A percentile compares a stretch with the other conserved stretches of the same genome.
These are phyloP conservation scores for Coemansia sp. DNA, from an alignment of 192 early-diverging fungal species.

Conservation along the genomic window DNA sequence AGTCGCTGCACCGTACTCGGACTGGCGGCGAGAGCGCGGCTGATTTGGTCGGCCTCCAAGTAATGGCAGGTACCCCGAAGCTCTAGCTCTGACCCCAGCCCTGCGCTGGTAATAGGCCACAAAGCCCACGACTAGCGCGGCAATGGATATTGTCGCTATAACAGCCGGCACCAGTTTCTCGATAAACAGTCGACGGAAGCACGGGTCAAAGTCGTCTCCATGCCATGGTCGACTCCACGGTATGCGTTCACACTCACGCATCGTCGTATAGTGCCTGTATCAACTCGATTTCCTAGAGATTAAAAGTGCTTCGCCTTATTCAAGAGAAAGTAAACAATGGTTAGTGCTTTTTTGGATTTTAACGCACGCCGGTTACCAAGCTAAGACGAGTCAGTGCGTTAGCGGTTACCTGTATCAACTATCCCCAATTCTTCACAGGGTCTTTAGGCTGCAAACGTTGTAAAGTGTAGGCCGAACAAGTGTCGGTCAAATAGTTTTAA, in stretches of 20 bases:
- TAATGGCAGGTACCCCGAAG: conserved; percentile 2
- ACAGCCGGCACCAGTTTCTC: conserved; percentile 27
- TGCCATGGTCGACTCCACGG: conserved; percentile 46
- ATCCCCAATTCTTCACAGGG: not conserved
- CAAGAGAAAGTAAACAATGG: not conserved
- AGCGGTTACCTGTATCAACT: not conserved
- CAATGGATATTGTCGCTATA: conserved; percentile 22
- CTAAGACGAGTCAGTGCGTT: not conserved
- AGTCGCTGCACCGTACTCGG: conserved; percentile 14
- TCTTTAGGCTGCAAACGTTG: not conserved
- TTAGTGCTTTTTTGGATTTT: not conserved
- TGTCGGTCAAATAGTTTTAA: not conserved
- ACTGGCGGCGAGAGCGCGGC: not conserved
- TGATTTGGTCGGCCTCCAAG: conserved; percentile 6
- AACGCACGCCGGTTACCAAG: not conserved
- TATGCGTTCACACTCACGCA: conserved; percentile 19
- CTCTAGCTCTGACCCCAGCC: not conserved
- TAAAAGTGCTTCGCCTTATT: conserved; percentile 11
- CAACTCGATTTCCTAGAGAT: conserved; percentile 61
- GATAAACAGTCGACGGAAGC: conserved; percentile 45
- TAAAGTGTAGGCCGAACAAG: not conserved
- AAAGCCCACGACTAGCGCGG: conserved; percentile 8
- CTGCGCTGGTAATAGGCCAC: conserved; percentile 16
- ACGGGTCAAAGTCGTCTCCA: conserved; percentile 47
- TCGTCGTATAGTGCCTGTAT: not conserved